Conservation (phyloP, 2,329 filamentous ascomycete genomes). For the Xylariaceae sp. region DNA sequence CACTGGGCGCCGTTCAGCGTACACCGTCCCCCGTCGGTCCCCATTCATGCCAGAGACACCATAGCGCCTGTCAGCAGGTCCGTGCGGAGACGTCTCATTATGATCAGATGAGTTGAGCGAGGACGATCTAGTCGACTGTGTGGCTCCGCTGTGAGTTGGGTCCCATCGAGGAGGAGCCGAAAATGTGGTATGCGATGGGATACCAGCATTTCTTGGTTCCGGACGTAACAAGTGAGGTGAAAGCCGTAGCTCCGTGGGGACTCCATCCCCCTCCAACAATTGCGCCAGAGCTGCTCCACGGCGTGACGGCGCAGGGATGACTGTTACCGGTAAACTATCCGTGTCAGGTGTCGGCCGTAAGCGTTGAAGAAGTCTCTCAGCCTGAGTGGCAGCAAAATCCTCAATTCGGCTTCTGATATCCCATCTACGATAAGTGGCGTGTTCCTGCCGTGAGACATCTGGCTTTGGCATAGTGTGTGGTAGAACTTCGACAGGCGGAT, state of each 20-base stretch:
- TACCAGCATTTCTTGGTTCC: conserved; percentile 12
- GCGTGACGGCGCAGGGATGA: conserved; percentile 60
- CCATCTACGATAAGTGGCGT: conserved; percentile 42
- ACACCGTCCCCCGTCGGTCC: conserved; percentile 21
- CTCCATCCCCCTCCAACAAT: conserved; percentile 52
- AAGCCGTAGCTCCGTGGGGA: conserved; percentile 8
- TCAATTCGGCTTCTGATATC: conserved; percentile 55
- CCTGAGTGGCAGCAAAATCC: conserved; percentile 58
- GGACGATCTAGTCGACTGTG: conserved; percentile 17
- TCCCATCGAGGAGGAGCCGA: conserved; percentile 14
- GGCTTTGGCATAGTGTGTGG: conserved; percentile 30
- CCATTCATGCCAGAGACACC: conserved; percentile 10
- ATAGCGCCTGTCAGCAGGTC: conserved; percentile 15
- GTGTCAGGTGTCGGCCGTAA: conserved; percentile 52
- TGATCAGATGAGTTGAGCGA: conserved; percentile 19
- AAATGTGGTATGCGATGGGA: conserved; percentile 10
- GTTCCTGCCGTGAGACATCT: conserved; percentile 24
- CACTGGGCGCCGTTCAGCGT: conserved; percentile 24
- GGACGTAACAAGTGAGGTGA: conserved; percentile 6
- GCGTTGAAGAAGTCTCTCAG: conserved; percentile 55
- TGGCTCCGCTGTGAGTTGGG: conserved; percentile 16
- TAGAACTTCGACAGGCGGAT: conserved; percentile 33
- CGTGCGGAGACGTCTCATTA: conserved; percentile 16
- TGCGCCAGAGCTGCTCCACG: conserved; percentile 53
- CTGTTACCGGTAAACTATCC: conserved; percentile 53